Base-by-base conservation (phyloP, 768 basidiomycete species). In the Tricholoma hemisulphureum region DNA sequence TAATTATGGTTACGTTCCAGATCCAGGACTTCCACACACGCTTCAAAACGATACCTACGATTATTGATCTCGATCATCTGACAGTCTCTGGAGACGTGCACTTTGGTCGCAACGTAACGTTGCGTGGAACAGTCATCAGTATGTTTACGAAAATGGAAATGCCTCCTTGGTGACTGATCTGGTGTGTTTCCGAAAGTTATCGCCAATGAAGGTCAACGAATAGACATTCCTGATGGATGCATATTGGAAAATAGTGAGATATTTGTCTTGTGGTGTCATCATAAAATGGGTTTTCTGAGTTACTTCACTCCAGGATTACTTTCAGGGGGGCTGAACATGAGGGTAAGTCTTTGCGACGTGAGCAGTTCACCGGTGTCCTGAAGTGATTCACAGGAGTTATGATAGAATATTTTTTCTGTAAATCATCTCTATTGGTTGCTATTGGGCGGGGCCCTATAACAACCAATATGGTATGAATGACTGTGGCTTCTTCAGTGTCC, bases 91-190 rank as follows among this genome's bases (percentile, higher is more conserved):
- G 89, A 34, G 85, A 91, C 65, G 87, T 91, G 24, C 78, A 81
- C 72, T 89, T 92, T 67, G 89, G 89, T 11, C 81, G 83, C 60
- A 83, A 84, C 63, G 80, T 87, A 29, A 86, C 83, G 28, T 75
- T 92, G 51, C 80, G 84, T n/a, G 89, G 91, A 7, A 92, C 88
- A 41, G 89, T 91, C 63, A 90, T 91, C 61, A 80, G 83, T 80
- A 41, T 53, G 63, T 41, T n/a, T n/a, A 21, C n/a, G 6, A 28
- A 28, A 28, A 28, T 11, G 24, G 13, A 16, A 43, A 18, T 34
- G n/a, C 24, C 13, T 37, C 6, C 4, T n/a, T 24, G 23, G n/a
- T 20, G 11, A 24, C 10, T n/a, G 23, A 45, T 21, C 7, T 4
- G 21, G 11, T 8, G 14, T 24, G 37, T 32, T 26, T 28, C 58